phyloP scores from a whole-genome alignment of 106 monocot species.

The Apostasia shenzhenica region DNA sequence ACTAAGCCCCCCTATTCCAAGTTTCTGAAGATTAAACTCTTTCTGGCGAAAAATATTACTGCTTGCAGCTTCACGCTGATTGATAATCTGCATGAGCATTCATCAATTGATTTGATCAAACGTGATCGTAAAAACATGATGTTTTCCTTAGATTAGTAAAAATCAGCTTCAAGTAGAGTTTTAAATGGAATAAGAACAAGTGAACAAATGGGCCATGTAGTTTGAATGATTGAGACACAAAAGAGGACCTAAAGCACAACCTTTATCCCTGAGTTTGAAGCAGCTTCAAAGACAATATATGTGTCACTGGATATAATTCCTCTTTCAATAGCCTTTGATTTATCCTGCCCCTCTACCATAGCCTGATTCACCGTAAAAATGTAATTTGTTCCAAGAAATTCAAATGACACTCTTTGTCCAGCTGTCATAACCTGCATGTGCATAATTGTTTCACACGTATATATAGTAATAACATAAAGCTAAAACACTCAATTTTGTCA shows the following conservation, averaged over 20 bases:
- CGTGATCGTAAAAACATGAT: neutral
- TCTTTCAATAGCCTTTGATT: slow-evolving; percentile 44
- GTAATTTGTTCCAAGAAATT: slow-evolving; percentile 82
- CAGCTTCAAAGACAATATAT: slow-evolving; percentile 82
- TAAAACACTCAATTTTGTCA: neutral
- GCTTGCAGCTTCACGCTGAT: slow-evolving; percentile 82
- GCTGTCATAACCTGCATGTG: slow-evolving; percentile 73
- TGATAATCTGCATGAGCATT: slow-evolving; percentile 50
- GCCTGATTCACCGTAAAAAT: slow-evolving; percentile 83
- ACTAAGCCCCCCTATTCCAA: slow-evolving; percentile 93
- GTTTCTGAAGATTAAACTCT: slow-evolving; percentile 87
- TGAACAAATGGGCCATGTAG: neutral
- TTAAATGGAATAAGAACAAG: neutral
- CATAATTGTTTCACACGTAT: neutral
- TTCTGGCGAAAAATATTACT: slow-evolving; percentile 91
- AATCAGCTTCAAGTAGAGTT: neutral
- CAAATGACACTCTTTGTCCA: slow-evolving; percentile 73
- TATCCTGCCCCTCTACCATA: slow-evolving; percentile 70
- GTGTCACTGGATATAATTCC: slow-evolving; percentile 77
- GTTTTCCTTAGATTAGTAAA: neutral
- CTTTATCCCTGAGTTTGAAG: slow-evolving; percentile 91
- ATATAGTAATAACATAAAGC: neutral
- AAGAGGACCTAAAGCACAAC: slow-evolving; percentile 17
- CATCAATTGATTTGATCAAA: neutral
- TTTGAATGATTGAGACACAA: neutral